Evolutionary conservation across 108 stramenopile genomes (phyloP), one percentile per base, ranked within the genome.

Genomic region (Skeletonema potamos): DNA sequence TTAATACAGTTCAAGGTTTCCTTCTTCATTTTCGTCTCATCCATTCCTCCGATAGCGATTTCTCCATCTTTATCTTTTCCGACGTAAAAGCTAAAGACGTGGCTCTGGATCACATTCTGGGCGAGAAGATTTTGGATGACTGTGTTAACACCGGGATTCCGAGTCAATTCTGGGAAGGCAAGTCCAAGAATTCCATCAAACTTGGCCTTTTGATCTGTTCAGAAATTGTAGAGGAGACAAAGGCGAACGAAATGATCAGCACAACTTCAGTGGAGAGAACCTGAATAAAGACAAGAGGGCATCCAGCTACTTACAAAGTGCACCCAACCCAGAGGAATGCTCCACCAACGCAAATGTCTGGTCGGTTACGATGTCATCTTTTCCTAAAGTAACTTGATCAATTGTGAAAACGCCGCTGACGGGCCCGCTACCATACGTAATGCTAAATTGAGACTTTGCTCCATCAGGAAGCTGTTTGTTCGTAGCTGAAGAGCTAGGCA

Each of bases 131-230:
- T 93, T 22, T 96, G 81, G 72, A 99, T 92, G 22, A 96, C 88
- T 13, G 99, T 97, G 33, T 90, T 70, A 10, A 82, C 82, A 60
- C 82, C 85, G 57, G 48, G 84, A 62, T 92, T 91, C 36, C 93
- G 87, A 27, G 87, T 84, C 62, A 99, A 88, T 54, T 74, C 77
- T 27, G 90, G 85, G 72, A 98, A 99, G 43, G 93, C 99, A 29
- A 98, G 67, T 67, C 99, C 99, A 11, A 98, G 74, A 68, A 99
- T 99, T 43, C 99, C 99, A 81, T 98, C 99, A 76, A 98, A 99
- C 48, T 96, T 94, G 57, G 96, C 97, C 1, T 67, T 29, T 65
- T 57, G 20, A 57, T 77, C 76, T 77, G 56, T 39, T 5, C 2
- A 48, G 36, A n/a, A n/a, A n/a, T n/a, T n/a, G n/a, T 26, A 28